phyloP scores from a whole-genome alignment of 768 basidiomycete species.

The Boletus vermiculosoides region DNA sequence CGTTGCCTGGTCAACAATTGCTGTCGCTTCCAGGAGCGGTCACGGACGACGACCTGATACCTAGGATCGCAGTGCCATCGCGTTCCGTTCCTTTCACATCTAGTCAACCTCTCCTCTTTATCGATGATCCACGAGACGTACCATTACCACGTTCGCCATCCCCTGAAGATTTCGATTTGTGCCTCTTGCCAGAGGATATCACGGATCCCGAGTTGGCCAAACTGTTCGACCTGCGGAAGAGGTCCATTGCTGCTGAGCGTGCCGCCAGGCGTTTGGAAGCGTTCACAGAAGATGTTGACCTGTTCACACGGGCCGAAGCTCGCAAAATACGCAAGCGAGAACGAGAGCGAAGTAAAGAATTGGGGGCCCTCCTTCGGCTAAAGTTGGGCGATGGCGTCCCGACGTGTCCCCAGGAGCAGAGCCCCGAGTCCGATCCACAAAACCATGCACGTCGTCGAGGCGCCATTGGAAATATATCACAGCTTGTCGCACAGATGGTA shows the following conservation, averaged over 20 bases:
- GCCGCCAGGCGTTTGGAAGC: constrained; percentile 32
- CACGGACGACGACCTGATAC: constrained; percentile 43
- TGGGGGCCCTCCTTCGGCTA: constrained; percentile 53
- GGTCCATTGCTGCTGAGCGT: constrained; percentile 34
- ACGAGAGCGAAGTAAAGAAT: constrained; percentile 55
- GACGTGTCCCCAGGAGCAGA: constrained; percentile 23
- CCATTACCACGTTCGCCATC: constrained; percentile 42
- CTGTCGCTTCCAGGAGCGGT: constrained; percentile 44
- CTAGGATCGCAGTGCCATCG: constrained; percentile 13
- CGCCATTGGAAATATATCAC: constrained; percentile 33
- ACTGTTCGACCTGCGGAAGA: constrained; percentile 42
- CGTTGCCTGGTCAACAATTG: constrained; percentile 25
- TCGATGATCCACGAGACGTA: constrained; percentile 41
- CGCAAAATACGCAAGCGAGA: constrained; percentile 47
- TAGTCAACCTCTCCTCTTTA: constrained; percentile 38
- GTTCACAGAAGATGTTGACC: constrained; percentile 37
- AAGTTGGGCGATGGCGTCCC: constrained; percentile 42
- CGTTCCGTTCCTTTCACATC: constrained; percentile 16
- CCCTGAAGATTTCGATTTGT: constrained; percentile 41
- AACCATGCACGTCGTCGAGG: constrained; percentile 22
- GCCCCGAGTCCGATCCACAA: constrained; percentile 24
- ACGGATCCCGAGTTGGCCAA: constrained; percentile 39
- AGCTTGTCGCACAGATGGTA: constrained; percentile 49
- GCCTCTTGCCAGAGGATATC: constrained; percentile 32
- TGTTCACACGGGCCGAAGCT: constrained; percentile 42